Evolutionary conservation across 2,329 filamentous ascomycete genomes (phyloP).

Genomic region (Scortechinia acanthostroma): DNA sequence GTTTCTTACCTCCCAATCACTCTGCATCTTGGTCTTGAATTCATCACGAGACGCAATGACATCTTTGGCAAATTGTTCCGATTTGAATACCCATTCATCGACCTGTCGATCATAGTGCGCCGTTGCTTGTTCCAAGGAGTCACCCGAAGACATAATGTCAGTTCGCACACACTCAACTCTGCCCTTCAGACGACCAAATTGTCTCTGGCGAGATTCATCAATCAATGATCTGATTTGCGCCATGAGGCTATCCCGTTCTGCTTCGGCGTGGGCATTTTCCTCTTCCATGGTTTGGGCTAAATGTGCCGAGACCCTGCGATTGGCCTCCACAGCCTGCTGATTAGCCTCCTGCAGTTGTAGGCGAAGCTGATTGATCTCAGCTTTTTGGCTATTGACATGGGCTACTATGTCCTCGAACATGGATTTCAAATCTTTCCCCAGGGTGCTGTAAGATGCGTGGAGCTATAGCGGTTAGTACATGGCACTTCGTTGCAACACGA

Average conservation of each 20-base stretch:
- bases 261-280: conserved; percentile 65
- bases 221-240: conserved; percentile 73
- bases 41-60: conserved; percentile 69
- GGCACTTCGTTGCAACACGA: neutral
- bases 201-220: conserved; percentile 64
- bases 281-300: conserved; percentile 68
- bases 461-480: conserved; percentile 39
- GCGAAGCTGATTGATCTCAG: conserved; percentile 68
- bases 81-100: conserved; percentile 66
- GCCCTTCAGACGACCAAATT: conserved; percentile 64
- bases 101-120: conserved; percentile 64
- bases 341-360: conserved; percentile 68
- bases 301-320: conserved; percentile 54
- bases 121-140: conserved; percentile 58
- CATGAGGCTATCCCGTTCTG: conserved; percentile 70
- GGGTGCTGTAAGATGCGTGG: conserved; percentile 73
- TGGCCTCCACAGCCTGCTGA: conserved; percentile 60
- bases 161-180: conserved; percentile 56
- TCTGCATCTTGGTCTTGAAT: conserved; percentile 75
- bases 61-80: conserved; percentile 62
- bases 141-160: conserved; percentile 57
- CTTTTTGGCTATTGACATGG: conserved; percentile 69
- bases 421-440: conserved; percentile 79
- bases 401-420: conserved; percentile 76
- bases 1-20: conserved; percentile 71